A percentile compares a stretch with the other conserved stretches of the same genome.
These are phyloP conservation scores for Leccinum obscurum DNA, from an alignment of 768 basidiomycete species.

Conservation along the genomic window DNA sequence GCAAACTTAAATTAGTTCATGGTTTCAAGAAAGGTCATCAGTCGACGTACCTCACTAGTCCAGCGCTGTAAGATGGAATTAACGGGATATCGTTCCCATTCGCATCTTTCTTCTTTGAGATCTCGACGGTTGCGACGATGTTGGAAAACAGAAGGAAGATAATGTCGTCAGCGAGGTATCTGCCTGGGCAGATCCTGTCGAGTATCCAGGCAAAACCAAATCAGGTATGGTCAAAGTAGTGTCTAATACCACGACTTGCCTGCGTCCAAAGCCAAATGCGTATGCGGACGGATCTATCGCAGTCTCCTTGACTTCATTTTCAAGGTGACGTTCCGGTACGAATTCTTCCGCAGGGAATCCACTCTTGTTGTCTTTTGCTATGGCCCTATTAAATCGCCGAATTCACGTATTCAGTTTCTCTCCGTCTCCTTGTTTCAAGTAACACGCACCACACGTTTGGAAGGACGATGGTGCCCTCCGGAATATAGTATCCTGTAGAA, in stretches of 20 bases:
- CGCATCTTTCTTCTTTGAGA: conserved; percentile 9
- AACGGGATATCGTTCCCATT: conserved; percentile 12
- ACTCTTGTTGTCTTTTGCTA: conserved; percentile 17
- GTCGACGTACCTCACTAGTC: conserved; percentile 11
- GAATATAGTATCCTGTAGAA: conserved; percentile 12
- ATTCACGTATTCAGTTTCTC: background rate
- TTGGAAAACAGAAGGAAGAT: conserved; percentile 12
- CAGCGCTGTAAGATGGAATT: conserved; percentile 2
- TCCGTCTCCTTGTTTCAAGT: background rate
- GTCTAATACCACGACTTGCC: background rate
- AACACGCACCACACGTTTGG: conserved; percentile 19
- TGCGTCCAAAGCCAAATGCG: conserved; percentile 18
- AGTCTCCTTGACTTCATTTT: conserved; percentile 4
- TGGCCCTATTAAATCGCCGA: conserved; percentile 9
- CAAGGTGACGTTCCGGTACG: conserved; percentile 15
- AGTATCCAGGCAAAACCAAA: background rate
- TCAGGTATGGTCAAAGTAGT: background rate
- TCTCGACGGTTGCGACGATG: conserved; percentile 8
- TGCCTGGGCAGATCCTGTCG: conserved; percentile 15
- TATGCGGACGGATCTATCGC: conserved; percentile 14
- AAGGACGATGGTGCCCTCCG: conserved; percentile 10
- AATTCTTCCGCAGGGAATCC: conserved; percentile 19
- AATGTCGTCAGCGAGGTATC: conserved; percentile 12
- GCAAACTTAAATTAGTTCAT: background rate
- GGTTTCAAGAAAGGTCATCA: background rate